Evolutionary conservation across 805 yeast genomes (phyloP).

Genomic region (Wickerhamomyces chambardii): DNA sequence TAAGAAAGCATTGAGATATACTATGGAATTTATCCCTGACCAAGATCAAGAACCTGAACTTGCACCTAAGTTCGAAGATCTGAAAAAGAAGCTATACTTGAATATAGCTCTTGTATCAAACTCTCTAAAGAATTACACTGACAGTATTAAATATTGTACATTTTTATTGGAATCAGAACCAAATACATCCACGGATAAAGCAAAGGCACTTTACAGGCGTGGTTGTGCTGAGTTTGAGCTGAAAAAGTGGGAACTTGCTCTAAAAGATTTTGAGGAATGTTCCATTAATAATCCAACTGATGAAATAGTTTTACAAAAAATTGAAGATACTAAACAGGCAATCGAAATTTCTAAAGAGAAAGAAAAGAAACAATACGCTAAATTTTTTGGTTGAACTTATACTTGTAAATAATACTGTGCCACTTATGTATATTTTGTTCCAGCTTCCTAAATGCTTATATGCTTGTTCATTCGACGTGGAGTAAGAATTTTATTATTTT

Average conservation of each 20-base stretch:
- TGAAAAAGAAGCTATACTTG: slow-evolving; percentile 30
- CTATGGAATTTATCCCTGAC: slow-evolving; percentile 69
- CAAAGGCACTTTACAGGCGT: slow-evolving; percentile 51
- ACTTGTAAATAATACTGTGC: too few species aligned
- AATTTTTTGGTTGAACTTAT: slow-evolving; percentile 38
- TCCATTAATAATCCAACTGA: slow-evolving; percentile 37
- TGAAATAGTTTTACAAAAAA: slow-evolving; percentile 33
- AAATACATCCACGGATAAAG: slow-evolving; percentile 30
- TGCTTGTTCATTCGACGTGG: too few species aligned
- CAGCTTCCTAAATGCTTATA: too few species aligned
- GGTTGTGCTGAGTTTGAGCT: slow-evolving; percentile 36
- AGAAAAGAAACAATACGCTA: slow-evolving; percentile 49
- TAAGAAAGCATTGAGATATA: slow-evolving; percentile 55
- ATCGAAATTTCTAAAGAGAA: slow-evolving; percentile 34
- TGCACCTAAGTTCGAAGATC: slow-evolving; percentile 35
- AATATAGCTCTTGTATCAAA: slow-evolving; percentile 51
- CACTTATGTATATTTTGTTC: too few species aligned
- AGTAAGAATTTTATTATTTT: background rate
- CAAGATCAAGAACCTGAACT: slow-evolving; percentile 47
- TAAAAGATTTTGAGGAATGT: slow-evolving; percentile 37
- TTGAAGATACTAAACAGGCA: slow-evolving; percentile 28
- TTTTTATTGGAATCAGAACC: slow-evolving; percentile 45
- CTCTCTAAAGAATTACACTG: slow-evolving; percentile 38
- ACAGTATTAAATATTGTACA: slow-evolving; percentile 43
- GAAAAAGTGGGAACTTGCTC: slow-evolving; percentile 40